Conservation (phyloP, 2,329 filamentous ascomycete genomes). For the Emergomyces orientalis region DNA sequence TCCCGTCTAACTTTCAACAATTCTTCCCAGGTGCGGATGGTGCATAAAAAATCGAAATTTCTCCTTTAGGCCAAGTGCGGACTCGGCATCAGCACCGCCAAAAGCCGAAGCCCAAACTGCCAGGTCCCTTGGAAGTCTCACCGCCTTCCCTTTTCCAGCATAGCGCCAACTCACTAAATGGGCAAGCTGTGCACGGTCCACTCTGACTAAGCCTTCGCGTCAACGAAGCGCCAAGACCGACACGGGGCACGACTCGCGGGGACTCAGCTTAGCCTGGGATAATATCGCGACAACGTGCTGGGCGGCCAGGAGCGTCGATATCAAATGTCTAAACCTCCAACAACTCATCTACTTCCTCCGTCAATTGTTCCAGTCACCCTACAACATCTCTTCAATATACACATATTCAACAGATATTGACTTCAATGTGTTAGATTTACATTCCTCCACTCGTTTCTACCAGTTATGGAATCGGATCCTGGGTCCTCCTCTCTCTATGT, state of each 20-base stretch:
- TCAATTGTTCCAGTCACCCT: background rate
- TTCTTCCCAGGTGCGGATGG: background rate
- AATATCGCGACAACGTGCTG: slow-evolving; percentile 3
- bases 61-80: slow-evolving; percentile 9
- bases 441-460: background rate
- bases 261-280: background rate
- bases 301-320: background rate
- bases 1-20: background rate
- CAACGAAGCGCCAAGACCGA: slow-evolving; percentile 6
- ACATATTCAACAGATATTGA: background rate
- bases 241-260: background rate
- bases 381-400: background rate
- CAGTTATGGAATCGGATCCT: slow-evolving; percentile 4
- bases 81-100: slow-evolving; percentile 9
- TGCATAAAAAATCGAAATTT: slow-evolving; percentile 11
- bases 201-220: slow-evolving; percentile 5
- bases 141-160: slow-evolving; percentile 3
- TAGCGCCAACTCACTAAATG: background rate
- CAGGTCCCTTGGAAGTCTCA: too few relatives aligned
- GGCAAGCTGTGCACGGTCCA: background rate
- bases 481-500: slow-evolving; percentile 3
- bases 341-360: background rate
- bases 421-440: background rate
- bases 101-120: slow-evolving; percentile 4
- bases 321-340: background rate